A percentile compares a stretch with the other conserved stretches of the same genome.
These are phyloP conservation scores for Calonectria henricotiae DNA, from an alignment of 2,329 filamentous ascomycete species.

Conservation along the genomic window DNA sequence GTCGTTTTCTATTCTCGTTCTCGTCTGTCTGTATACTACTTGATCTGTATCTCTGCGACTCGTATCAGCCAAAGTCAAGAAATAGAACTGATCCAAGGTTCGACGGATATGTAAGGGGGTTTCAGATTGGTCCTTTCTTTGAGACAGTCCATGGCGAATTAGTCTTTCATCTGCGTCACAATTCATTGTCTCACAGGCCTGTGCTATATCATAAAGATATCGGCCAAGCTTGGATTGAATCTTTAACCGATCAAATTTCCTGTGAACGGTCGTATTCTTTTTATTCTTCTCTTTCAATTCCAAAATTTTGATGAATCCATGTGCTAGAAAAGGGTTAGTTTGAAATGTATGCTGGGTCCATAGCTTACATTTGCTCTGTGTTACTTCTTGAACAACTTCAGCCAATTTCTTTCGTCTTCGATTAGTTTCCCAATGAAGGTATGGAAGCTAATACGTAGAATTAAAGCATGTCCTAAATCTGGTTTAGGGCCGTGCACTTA, in stretches of 20 bases:
- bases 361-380: neutral
- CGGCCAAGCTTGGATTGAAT: neutral
- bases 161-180: slow-evolving; percentile 17
- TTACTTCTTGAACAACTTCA: slow-evolving; percentile 21
- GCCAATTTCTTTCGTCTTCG: slow-evolving; percentile 10
- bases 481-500: neutral
- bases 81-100: slow-evolving; percentile 17
- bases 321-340: neutral
- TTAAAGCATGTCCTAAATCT: neutral
- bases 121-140: neutral
- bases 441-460: neutral
- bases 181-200: slow-evolving; percentile 9
- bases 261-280: neutral
- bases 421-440: slow-evolving; percentile 21
- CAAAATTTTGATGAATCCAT: neutral
- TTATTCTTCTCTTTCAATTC: neutral
- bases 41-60: slow-evolving; percentile 14
- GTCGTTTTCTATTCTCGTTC: neutral
- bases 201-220: neutral
- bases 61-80: slow-evolving; percentile 11
- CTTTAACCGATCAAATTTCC: neutral
- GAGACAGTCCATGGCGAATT: neutral
- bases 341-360: rapidly evolving
- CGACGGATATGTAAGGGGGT: neutral
- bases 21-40: slow-evolving; percentile 19